Evolutionary conservation across 2,329 filamentous ascomycete genomes (phyloP).

Genomic region (Botrytis medusae): DNA sequence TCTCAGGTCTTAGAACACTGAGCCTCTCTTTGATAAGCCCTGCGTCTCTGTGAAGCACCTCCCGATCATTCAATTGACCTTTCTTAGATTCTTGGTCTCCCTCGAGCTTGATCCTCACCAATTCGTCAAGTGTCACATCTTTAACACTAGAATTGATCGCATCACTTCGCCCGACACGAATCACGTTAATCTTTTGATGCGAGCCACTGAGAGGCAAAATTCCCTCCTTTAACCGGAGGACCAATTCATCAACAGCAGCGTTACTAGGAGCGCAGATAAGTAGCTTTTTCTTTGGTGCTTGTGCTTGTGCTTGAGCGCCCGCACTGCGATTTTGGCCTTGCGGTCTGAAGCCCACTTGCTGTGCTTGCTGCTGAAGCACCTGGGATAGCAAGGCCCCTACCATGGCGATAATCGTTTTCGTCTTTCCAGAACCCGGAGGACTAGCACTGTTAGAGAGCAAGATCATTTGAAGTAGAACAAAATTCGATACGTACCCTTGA

Average conservation of each 20-base stretch:
- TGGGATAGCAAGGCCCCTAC: conserved; percentile 79
- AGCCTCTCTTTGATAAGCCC: conserved; percentile 74
- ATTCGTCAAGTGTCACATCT: conserved; percentile 90
- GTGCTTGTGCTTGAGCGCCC: conserved; percentile 41
- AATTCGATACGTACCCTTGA: conserved; percentile 64
- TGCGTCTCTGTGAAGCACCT: conserved; percentile 63
- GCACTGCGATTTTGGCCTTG: conserved; percentile 39
- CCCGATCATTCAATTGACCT: conserved; percentile 48
- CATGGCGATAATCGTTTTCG: conserved; percentile 96
- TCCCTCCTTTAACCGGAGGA: conserved; percentile 86
- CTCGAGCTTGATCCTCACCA: conserved; percentile 74
- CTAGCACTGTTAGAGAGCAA: conserved; percentile 44
- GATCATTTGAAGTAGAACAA: conserved; percentile 28
- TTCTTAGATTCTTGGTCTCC: conserved; percentile 59
- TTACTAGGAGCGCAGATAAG: conserved; percentile 98
- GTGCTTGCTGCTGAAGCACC: conserved; percentile 41
- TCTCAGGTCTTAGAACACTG: conserved; percentile 65
- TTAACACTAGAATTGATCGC: conserved; percentile 86
- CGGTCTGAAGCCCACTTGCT: conserved; percentile 36
- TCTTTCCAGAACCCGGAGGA: conserved; percentile 95
- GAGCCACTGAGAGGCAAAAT: conserved; percentile 75
- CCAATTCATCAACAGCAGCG: conserved; percentile 92
- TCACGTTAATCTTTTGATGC: conserved; percentile 75
- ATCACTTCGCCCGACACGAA: conserved; percentile 87
- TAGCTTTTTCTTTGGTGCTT: conserved; percentile 68